Percentiles rank a stretch among this genome's conserved stretches.
phyloP scores from a whole-genome alignment of 2,329 filamentous ascomycete species.

The Fusarium dlaminii region DNA sequence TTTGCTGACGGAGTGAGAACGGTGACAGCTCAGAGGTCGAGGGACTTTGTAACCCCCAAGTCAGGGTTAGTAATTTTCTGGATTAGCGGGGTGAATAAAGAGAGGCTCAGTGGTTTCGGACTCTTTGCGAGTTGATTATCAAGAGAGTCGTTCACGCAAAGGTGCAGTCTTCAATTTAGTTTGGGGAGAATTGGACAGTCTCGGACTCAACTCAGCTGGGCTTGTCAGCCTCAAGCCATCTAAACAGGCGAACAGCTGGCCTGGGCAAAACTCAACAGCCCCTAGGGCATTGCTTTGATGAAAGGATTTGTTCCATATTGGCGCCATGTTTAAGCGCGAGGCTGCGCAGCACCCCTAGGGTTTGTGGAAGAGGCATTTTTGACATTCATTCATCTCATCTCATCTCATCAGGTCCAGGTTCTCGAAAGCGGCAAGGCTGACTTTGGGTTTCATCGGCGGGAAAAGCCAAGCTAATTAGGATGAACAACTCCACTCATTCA shows the following conservation, averaged over 20 bases:
- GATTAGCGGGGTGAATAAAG: background rate
- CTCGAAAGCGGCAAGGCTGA: conserved; percentile 37
- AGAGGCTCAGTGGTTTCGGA: background rate
- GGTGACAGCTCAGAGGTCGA: conserved; percentile 13
- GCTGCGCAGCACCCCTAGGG: conserved; percentile 21
- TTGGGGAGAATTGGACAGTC: background rate
- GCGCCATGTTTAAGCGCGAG: conserved; percentile 31
- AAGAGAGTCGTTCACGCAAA: background rate
- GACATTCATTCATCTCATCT: background rate
- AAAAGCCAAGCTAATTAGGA: background rate
- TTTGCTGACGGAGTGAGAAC: conserved; percentile 32
- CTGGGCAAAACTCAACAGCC: conserved; percentile 10
- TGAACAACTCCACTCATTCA: conserved; percentile 28
- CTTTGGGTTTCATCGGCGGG: conserved; percentile 21
- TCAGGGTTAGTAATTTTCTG: background rate
- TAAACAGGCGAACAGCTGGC: background rate
- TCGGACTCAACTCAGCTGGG: conserved; percentile 2
- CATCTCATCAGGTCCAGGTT: background rate
- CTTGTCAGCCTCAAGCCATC: conserved; percentile 5
- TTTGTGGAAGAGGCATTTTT: conserved; percentile 20
- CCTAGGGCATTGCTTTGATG: conserved; percentile 1
- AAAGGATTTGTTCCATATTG: conserved; percentile 16
- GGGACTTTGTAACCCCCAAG: conserved; percentile 15
- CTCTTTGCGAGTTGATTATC: background rate
- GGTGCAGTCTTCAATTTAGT: background rate